phyloP scores from a whole-genome alignment of 2,329 filamentous ascomycete genomes.

The Pseudocercospora macadamiae region DNA sequence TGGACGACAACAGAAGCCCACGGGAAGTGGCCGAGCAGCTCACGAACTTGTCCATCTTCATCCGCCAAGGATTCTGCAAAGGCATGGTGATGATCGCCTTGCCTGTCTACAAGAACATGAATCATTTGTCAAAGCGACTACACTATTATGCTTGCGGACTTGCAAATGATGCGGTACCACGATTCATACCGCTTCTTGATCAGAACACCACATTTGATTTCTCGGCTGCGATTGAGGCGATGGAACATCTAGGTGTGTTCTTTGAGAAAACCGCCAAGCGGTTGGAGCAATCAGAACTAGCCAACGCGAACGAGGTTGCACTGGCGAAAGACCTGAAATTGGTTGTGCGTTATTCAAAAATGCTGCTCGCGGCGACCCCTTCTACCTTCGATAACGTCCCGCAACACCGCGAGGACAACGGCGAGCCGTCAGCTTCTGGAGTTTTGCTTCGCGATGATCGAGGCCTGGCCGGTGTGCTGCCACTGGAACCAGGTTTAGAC shows the following conservation, averaged over 20 bases:
- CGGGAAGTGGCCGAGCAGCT: slow-evolving; percentile 16
- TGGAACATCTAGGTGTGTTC: slow-evolving; percentile 17
- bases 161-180: neutral
- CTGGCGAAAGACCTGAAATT: slow-evolving; percentile 3
- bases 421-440: too few species aligned
- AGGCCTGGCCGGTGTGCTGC: neutral
- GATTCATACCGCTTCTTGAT: slow-evolving; percentile 9
- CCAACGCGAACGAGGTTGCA: neutral
- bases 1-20: slow-evolving; percentile 1
- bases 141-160: slow-evolving; percentile 18
- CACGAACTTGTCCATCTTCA: slow-evolving; percentile 17
- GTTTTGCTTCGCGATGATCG: too few species aligned
- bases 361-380: neutral
- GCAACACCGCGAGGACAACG: neutral
- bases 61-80: slow-evolving; percentile 18
- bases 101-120: slow-evolving; percentile 12
- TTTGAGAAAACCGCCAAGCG: slow-evolving; percentile 4
- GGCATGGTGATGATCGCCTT: slow-evolving; percentile 9
- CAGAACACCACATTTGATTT: slow-evolving; percentile 12
- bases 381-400: neutral
- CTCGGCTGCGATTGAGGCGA: slow-evolving; percentile 12
- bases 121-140: slow-evolving; percentile 8
- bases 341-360: neutral
- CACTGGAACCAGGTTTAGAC: neutral
- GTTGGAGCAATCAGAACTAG: slow-evolving; percentile 1